These are phyloP conservation scores for Drechslera avenae DNA, from an alignment of 2,329 filamentous ascomycete species.

Conservation along the genomic window DNA sequence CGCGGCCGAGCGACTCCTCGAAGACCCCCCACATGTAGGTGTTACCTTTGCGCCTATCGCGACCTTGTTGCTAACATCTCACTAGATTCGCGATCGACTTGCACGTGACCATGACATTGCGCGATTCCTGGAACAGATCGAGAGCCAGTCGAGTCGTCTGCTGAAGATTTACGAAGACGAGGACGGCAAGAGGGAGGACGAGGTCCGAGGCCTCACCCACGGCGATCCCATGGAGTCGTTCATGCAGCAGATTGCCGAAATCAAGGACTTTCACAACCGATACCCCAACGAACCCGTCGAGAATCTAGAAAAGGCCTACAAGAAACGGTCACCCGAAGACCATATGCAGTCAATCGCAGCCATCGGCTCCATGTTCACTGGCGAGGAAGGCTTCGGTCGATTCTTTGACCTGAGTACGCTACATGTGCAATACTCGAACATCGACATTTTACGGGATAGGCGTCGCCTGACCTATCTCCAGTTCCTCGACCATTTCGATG, in stretches of 20 bases:
- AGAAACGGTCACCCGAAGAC: conserved; percentile 68
- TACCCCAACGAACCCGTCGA: conserved; percentile 96
- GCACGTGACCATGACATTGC: conserved; percentile 91
- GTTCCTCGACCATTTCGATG: conserved; percentile 90
- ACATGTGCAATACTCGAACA: conserved; percentile 89
- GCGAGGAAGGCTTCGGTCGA: conserved; percentile 90
- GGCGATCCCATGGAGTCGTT: conserved; percentile 91
- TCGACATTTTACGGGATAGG: conserved; percentile 74
- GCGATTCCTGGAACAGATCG: conserved; percentile 84
- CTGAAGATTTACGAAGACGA: conserved; percentile 84
- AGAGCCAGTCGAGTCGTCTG: conserved; percentile 80
- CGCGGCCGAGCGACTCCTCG: conserved; percentile 83
- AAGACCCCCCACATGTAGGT: conserved; percentile 85
- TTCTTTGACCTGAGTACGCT: conserved; percentile 86
- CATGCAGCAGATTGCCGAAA: conserved; percentile 78
- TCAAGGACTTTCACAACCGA: conserved; percentile 85
- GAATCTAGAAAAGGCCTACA: conserved; percentile 92
- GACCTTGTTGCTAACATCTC: conserved; percentile 5
- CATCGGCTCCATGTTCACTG: conserved; percentile 91
- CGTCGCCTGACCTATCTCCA: conserved; percentile 81
- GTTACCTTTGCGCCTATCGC: background rate
- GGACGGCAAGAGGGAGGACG: conserved; percentile 71
- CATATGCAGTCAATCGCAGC: conserved; percentile 66
- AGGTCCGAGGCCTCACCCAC: conserved; percentile 81
- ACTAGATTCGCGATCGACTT: conserved; percentile 82